Base-by-base conservation (phyloP, 306 rosid species). In the Mucuna pruriens region DNA sequence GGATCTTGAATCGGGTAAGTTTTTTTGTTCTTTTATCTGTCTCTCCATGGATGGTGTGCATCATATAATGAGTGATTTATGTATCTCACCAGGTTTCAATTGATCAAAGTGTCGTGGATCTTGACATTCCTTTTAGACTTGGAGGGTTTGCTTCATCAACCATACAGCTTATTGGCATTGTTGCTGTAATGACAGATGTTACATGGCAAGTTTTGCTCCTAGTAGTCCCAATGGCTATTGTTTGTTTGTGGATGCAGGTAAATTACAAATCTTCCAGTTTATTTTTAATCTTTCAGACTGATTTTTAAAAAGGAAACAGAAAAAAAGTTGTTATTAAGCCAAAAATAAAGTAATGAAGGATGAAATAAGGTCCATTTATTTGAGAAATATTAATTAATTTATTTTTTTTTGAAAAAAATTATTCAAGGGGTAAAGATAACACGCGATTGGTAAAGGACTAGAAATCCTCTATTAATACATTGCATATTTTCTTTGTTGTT, bases 81-180 rank as follows among this genome's bases (percentile, higher is more conserved):
- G 29, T 79, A 49, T 58, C 80, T 62, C 23, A 71, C 20, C 90
- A 90, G 98, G 98, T 94, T 52, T 94, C 98, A 62, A 66, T 92
- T 79, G 98, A 94, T 83, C 98, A 91, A 92, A 94, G 98, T 86
- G 97, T 94, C 12, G 97, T 94, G 88, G 98, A 94, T 90, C 97
- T 94, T 82, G 98, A 94, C 82, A 94, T 94, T 83, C 98, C 98
- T 75, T 94, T 94, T 78, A 89, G 98, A 91, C 97, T 94, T 68
- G 97, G 97, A 73, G 98, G 97, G 73, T 94, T 92, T 78, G 97
- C 98, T 82, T 86, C 98, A 74, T 88, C 98, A 0, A 94, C 98
- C 19, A 94, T 94, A 83, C 98, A 94, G 77, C 94, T 94, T 71
- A 86, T 92, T 46, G 98, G 97, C 81, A 92, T 94, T 81, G 97